phyloP scores from a whole-genome alignment of 2,329 filamentous ascomycete genomes.

The Penicillium concentricum region DNA sequence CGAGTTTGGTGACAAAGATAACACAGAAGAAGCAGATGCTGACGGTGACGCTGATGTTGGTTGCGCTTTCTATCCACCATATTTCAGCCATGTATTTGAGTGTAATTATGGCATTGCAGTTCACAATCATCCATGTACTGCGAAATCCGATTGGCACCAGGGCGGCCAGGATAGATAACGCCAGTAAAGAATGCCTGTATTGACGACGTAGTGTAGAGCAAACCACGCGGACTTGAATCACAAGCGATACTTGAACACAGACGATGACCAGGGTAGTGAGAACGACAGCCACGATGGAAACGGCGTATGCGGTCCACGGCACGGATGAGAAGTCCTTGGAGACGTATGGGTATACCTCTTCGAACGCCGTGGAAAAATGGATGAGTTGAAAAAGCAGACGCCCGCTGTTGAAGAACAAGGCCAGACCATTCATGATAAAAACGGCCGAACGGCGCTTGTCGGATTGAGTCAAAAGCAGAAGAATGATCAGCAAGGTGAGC shows the following conservation, averaged over 20 bases:
- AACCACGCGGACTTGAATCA: slow-evolving; percentile 64
- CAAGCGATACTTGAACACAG: slow-evolving; percentile 58
- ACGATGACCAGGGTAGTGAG: slow-evolving; percentile 55
- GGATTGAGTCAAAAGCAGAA: slow-evolving; percentile 65
- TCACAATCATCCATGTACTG: slow-evolving; percentile 52
- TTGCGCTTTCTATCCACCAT: slow-evolving; percentile 44
- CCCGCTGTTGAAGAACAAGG: slow-evolving; percentile 60
- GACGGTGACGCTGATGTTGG: slow-evolving; percentile 53
- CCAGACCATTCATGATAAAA: slow-evolving; percentile 64
- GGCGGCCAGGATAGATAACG: slow-evolving; percentile 50
- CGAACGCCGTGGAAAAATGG: slow-evolving; percentile 62
- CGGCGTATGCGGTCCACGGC: slow-evolving; percentile 43
- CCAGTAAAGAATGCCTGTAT: slow-evolving; percentile 49
- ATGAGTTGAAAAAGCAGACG: slow-evolving; percentile 48
- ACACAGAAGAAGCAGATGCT: slow-evolving; percentile 62
- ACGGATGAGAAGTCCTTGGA: slow-evolving; percentile 56
- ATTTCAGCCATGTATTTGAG: slow-evolving; percentile 27
- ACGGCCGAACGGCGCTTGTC: slow-evolving; percentile 64
- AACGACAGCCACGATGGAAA: slow-evolving; percentile 50
- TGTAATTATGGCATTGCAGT: slow-evolving; percentile 42
- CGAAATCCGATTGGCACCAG: slow-evolving; percentile 55
- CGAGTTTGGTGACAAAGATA: slow-evolving; percentile 63
- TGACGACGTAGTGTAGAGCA: slow-evolving; percentile 50
- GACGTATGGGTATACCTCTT: slow-evolving; percentile 62
- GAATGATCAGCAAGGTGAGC: slow-evolving; percentile 62